These are phyloP conservation scores for Paspalum notatum DNA, from an alignment of 176 grass and related monocot species.

Conservation along the genomic window DNA sequence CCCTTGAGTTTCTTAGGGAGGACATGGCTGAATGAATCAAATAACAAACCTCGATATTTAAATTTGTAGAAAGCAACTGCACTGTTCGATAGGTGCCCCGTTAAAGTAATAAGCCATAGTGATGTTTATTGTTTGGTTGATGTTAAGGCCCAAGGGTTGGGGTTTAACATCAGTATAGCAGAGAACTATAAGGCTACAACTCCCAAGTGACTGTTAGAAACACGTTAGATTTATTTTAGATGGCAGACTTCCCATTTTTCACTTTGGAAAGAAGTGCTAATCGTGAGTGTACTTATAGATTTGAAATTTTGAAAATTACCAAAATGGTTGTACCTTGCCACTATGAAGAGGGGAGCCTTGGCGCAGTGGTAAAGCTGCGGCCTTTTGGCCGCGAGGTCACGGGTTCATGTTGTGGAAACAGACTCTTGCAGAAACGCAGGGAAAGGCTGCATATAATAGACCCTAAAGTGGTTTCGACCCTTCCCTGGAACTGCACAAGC, in stretches of 20 bases:
- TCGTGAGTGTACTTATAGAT: slow-evolving; percentile 13
- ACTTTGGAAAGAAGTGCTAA: not conserved
- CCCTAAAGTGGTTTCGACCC: too few relatives aligned
- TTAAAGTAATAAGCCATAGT: slow-evolving; percentile 3
- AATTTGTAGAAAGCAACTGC: not conserved
- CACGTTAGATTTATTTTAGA: not conserved
- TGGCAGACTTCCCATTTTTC: not conserved
- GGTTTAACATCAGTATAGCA: not conserved
- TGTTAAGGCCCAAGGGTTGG: not conserved
- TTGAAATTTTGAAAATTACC: slow-evolving; percentile 30
- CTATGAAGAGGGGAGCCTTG: too few relatives aligned
- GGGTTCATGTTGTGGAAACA: too few relatives aligned
- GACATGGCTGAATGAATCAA: not conserved
- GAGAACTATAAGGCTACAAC: not conserved
- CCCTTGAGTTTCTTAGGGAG: not conserved
- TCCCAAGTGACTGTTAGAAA: not conserved
- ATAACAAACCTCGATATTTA: not conserved
- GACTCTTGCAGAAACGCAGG: too few relatives aligned
- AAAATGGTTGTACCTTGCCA: slow-evolving; percentile 4
- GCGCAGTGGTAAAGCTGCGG: too few relatives aligned
- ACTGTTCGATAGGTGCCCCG: not conserved
- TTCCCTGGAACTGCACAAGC: too few relatives aligned
- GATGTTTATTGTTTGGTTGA: not conserved
- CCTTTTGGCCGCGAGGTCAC: too few relatives aligned
- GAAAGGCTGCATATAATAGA: too few relatives aligned